Evolutionary conservation across 139 green algal genomes (phyloP).

Genomic region (Chlamydomonas schloesseri): DNA sequence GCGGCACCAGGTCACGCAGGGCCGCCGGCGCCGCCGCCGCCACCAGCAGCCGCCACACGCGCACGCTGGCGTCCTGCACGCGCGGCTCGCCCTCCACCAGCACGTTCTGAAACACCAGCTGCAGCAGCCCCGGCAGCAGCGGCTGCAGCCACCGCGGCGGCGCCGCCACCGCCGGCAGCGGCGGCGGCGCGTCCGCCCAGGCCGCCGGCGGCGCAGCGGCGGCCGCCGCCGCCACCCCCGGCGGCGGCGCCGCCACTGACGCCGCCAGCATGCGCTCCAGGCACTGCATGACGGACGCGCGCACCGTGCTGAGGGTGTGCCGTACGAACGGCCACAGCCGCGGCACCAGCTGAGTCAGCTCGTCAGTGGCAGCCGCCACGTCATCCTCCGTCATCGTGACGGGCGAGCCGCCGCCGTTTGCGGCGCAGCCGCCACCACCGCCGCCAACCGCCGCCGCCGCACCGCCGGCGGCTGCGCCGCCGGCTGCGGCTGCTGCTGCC

Average conservation of each 20-base stretch:
- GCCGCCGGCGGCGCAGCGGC: neutral
- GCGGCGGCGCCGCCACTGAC: neutral
- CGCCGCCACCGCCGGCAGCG: neutral
- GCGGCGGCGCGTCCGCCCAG: too few relatives aligned
- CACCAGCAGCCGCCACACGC: constrained; percentile 78
- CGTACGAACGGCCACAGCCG: constrained; percentile 77
- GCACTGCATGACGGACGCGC: constrained; percentile 74
- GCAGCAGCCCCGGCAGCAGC: constrained; percentile 58
- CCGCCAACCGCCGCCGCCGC: neutral
- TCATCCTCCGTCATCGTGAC: neutral
- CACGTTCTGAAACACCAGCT: constrained; percentile 85
- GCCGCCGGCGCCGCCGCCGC: neutral
- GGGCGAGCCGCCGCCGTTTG: neutral
- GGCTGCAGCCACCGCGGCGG: constrained; percentile 54
- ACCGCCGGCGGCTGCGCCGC: neutral
- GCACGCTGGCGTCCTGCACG: constrained; percentile 58
- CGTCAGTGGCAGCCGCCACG: neutral
- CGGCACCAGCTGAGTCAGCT: constrained; percentile 39
- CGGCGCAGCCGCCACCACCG: too few relatives aligned
- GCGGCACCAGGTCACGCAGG: neutral
- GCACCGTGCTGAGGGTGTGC: constrained; percentile 84
- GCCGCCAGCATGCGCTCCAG: constrained; percentile 66
- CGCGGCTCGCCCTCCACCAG: constrained; percentile 75
- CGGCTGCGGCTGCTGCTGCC: too few relatives aligned
- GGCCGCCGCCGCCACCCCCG: neutral